Evolutionary conservation across 2,329 filamentous ascomycete species (phyloP).

Genomic region (Pyricularia sp.): DNA sequence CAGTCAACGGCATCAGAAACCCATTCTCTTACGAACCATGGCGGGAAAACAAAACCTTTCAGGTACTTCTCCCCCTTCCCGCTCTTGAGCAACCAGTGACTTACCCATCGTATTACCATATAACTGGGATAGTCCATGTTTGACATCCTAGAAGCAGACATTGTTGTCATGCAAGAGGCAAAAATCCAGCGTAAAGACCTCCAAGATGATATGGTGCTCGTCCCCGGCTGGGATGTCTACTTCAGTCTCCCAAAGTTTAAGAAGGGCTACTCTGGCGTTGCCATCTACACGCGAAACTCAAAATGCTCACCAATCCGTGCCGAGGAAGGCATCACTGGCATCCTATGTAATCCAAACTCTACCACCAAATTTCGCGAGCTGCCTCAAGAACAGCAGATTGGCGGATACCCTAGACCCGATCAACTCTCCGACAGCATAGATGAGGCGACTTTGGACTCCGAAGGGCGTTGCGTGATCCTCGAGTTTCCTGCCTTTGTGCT

Average conservation of each 20-base stretch:
- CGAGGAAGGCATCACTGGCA: conserved; percentile 85
- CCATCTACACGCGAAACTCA: conserved; percentile 82
- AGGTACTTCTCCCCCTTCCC: conserved; percentile 28
- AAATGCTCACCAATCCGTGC: conserved; percentile 77
- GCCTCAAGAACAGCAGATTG: conserved; percentile 62
- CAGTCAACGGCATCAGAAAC: conserved; percentile 74
- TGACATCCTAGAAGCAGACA: conserved; percentile 80
- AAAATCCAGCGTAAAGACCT: conserved; percentile 94
- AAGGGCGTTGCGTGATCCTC: conserved; percentile 80
- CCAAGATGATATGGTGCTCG: conserved; percentile 86
- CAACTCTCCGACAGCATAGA: conserved; percentile 50
- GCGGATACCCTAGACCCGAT: conserved; percentile 64
- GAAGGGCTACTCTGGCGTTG: conserved; percentile 94
- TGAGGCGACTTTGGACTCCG: conserved; percentile 64
- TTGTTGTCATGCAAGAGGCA: conserved; percentile 87
- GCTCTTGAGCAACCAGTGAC: not conserved
- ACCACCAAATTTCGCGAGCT: conserved; percentile 61
- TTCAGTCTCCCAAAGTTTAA: conserved; percentile 90
- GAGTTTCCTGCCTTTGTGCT: conserved; percentile 94
- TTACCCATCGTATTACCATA: conserved; percentile 2
- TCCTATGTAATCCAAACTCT: conserved; percentile 61
- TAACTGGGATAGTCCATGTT: conserved; percentile 62
- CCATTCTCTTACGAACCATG: conserved; percentile 79
- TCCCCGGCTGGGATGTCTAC: conserved; percentile 91
- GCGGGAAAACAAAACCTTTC: conserved; percentile 56